phyloP scores from a whole-genome alignment of 2,329 filamentous ascomycete species.

The Leptodontidium sp. region DNA sequence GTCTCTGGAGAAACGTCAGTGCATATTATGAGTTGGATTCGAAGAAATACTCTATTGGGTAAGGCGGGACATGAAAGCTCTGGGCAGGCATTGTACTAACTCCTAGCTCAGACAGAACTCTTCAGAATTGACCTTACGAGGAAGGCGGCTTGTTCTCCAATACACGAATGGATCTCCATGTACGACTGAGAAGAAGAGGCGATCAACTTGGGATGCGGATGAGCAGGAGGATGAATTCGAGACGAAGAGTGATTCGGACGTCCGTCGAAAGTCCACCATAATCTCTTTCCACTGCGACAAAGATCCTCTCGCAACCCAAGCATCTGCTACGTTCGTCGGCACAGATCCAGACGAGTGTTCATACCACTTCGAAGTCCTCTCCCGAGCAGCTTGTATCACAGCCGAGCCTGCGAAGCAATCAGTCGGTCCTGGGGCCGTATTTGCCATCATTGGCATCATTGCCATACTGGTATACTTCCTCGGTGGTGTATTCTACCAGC shows the following conservation, averaged over 20 bases:
- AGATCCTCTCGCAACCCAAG: conserved; percentile 73
- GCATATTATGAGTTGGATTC: conserved; percentile 76
- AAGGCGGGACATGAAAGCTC: conserved; percentile 46
- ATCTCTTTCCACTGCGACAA: conserved; percentile 94
- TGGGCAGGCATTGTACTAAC: conserved; percentile 21
- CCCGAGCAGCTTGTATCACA: conserved; percentile 78
- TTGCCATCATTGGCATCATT: conserved; percentile 81
- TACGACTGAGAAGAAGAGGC: conserved; percentile 55
- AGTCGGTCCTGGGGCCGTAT: conserved; percentile 77
- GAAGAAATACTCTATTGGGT: conserved; percentile 79
- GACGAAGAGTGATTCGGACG: conserved; percentile 40
- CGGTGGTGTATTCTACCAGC: conserved; percentile 94
- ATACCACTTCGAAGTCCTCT: conserved; percentile 95
- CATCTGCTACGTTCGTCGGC: conserved; percentile 84
- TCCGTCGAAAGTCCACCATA: conserved; percentile 77
- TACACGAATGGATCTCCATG: conserved; percentile 82
- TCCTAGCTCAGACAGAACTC: conserved; percentile 60
- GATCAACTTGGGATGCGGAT: conserved; percentile 36
- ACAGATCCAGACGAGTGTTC: conserved; percentile 86
- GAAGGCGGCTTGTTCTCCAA: conserved; percentile 78
- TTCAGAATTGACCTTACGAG: conserved; percentile 63
- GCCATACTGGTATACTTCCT: conserved; percentile 88
- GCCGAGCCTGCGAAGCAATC: conserved; percentile 75
- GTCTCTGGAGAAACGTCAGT: conserved; percentile 75
- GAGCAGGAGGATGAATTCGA: conserved; percentile 48